Evolutionary conservation across 2,329 filamentous ascomycete species (phyloP).

Genomic region (Orbilia oligospora): DNA sequence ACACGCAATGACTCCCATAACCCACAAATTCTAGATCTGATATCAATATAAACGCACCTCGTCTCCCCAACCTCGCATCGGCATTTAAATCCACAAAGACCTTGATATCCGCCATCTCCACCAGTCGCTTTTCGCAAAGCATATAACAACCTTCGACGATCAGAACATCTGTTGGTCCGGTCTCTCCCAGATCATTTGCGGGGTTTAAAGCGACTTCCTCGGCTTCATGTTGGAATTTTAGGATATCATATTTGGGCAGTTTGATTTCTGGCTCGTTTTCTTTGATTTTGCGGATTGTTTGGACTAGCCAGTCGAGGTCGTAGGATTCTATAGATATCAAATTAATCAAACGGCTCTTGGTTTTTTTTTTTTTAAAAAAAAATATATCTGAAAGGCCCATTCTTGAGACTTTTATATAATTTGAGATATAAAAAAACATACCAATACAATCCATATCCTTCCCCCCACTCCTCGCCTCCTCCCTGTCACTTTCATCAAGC

Average conservation of each 20-base stretch:
- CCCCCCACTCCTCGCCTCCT: slow-evolving; percentile 45
- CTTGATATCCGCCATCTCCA: slow-evolving; percentile 62
- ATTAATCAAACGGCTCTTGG: neutral
- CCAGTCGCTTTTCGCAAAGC: slow-evolving; percentile 61
- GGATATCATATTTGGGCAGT: slow-evolving; percentile 53
- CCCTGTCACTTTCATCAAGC: slow-evolving; percentile 48
- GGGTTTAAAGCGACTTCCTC: slow-evolving; percentile 4
- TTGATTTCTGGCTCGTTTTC: slow-evolving; percentile 46
- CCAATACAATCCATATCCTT: slow-evolving; percentile 62
- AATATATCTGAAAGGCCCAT: too few relatives aligned
- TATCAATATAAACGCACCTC: slow-evolving; percentile 19
- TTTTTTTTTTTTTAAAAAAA: neutral
- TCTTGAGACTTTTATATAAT: neutral
- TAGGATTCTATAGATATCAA: slow-evolving; percentile 50
- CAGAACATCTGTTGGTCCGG: slow-evolving; percentile 61
- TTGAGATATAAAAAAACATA: slow-evolving; percentile 30
- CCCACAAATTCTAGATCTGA: neutral
- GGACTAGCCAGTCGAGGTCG: slow-evolving; percentile 62
- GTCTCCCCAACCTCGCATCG: slow-evolving; percentile 59
- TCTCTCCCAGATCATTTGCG: slow-evolving; percentile 37
- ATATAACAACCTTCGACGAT: slow-evolving; percentile 63
- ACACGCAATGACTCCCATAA: neutral
- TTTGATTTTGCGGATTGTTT: slow-evolving; percentile 54
- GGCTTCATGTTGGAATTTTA: slow-evolving; percentile 41
- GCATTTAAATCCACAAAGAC: slow-evolving; percentile 63